phyloP scores from a whole-genome alignment of 352 stramenopile genomes.

The Phytophthora pluvialis region DNA sequence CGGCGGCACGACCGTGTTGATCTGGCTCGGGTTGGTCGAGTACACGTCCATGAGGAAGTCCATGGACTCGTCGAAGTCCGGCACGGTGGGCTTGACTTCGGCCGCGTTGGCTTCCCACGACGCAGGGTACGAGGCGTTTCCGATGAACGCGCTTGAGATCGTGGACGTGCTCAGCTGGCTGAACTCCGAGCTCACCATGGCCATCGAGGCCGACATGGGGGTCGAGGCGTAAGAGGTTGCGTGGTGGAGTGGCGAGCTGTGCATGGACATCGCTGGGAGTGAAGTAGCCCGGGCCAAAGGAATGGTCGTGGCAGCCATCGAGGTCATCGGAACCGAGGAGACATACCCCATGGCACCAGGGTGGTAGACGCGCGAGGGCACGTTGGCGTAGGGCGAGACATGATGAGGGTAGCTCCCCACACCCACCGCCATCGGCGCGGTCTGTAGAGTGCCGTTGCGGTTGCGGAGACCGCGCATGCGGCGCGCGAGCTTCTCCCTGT shows the following conservation, averaged over 20 bases:
- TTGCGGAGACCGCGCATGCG: constrained; percentile 70
- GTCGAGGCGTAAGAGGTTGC: constrained; percentile 13
- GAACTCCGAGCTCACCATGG: constrained; percentile 42
- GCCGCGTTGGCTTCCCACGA: constrained; percentile 32
- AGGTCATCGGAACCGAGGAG: background rate
- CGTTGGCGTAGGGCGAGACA: constrained; percentile 15
- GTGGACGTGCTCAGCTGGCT: constrained; percentile 46
- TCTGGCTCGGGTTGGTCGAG: constrained; percentile 53
- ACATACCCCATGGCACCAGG: constrained; percentile 20
- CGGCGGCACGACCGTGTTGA: constrained; percentile 19
- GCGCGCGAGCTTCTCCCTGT: constrained; percentile 64
- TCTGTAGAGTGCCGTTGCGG: constrained; percentile 61
- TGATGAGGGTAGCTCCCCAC: constrained; percentile 11
- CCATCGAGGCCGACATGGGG: constrained; percentile 18
- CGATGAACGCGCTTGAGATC: constrained; percentile 51
- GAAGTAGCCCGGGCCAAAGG: constrained; percentile 25
- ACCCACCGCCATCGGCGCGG: constrained; percentile 29
- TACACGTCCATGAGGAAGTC: constrained; percentile 86
- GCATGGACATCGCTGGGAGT: constrained; percentile 22
- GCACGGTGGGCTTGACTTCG: constrained; percentile 42
- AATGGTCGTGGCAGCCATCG: constrained; percentile 16
- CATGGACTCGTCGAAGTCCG: constrained; percentile 82
- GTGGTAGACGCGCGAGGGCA: constrained; percentile 26
- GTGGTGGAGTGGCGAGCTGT: constrained; percentile 21
- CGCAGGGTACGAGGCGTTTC: constrained; percentile 37